Conservation (phyloP, 2,329 filamentous ascomycete genomes). For the Aspergillus clavatus region DNA sequence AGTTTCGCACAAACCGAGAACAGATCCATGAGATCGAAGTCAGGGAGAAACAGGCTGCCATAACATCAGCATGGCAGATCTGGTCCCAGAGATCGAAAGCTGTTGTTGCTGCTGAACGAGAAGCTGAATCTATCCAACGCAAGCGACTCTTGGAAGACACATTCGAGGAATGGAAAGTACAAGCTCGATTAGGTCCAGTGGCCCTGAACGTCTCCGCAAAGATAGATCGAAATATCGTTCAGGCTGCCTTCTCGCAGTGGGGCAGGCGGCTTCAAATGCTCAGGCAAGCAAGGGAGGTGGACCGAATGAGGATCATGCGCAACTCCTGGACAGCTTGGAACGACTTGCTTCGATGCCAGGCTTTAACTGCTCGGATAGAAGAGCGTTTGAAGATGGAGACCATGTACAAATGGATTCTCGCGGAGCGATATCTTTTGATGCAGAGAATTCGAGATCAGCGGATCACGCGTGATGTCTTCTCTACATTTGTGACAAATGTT, state of each 20-base stretch:
- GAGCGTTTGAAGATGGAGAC: constrained; percentile 52
- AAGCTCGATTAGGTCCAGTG: constrained; percentile 41
- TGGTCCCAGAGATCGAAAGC: constrained; percentile 33
- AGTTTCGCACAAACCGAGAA: constrained; percentile 37
- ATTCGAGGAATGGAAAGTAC: constrained; percentile 41
- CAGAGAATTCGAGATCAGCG: constrained; percentile 38
- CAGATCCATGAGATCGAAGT: constrained; percentile 36
- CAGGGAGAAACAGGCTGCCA: constrained; percentile 23
- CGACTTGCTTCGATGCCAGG: constrained; percentile 52
- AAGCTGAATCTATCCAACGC: constrained; percentile 28
- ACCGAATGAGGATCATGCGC: constrained; percentile 50
- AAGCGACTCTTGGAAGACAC: constrained; percentile 33
- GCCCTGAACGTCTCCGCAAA: constrained; percentile 41
- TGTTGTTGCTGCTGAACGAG: constrained; percentile 24
- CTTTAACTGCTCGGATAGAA: constrained; percentile 50
- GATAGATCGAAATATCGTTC: constrained; percentile 44
- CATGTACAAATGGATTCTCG: constrained; percentile 59
- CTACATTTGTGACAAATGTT: constrained; percentile 37
- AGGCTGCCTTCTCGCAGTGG: constrained; percentile 49
- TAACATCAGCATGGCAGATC: constrained; percentile 28
- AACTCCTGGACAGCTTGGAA: constrained; percentile 61
- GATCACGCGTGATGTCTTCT: constrained; percentile 36
- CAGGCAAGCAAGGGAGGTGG: constrained; percentile 46
- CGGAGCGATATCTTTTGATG: constrained; percentile 41
- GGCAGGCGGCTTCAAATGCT: constrained; percentile 41